Percentiles rank a stretch among this genome's conserved stretches.
Evolutionary conservation across 306 rosid genomes (phyloP).

Genomic region (cucumber (Cucumis sativus)): Cucumber_9930_V3 NC_026656.2:10415501-10416000

Average conservation of each 20-base stretch:
- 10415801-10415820: background rate
- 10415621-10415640: background rate
- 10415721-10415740: background rate
- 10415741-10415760: background rate
- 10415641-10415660: background rate
- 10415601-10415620: background rate
- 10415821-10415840: background rate
- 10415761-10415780: background rate
- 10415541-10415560: background rate
- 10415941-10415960: background rate
- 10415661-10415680: background rate
- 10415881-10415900: background rate
- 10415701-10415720: too few relatives aligned
- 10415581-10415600: background rate
- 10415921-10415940: background rate
- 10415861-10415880: background rate
- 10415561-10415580: background rate
- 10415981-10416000: background rate
- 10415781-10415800: background rate
- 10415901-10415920: background rate
- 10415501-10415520: background rate
- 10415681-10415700: too few relatives aligned
- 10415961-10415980: background rate
- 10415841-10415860: background rate
- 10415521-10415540: background rate